phyloP scores from a whole-genome alignment of 352 stramenopile species.

The Globisporangium cystogenes region DNA sequence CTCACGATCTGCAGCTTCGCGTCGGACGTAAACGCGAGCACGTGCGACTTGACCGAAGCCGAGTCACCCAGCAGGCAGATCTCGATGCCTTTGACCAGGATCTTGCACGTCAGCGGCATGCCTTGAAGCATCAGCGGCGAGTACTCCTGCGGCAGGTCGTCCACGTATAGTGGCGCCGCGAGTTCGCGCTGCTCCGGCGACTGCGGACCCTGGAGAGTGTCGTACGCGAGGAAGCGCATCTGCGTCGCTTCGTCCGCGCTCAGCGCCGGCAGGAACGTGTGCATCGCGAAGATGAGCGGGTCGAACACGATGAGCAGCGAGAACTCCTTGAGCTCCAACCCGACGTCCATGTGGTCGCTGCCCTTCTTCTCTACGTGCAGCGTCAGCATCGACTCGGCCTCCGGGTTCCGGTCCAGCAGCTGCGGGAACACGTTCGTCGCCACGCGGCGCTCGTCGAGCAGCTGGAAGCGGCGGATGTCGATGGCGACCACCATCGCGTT shows the following conservation, averaged over 20 bases:
- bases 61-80: slow-evolving; percentile 82
- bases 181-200: slow-evolving; percentile 57
- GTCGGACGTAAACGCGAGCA: slow-evolving; percentile 80
- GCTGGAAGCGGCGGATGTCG: slow-evolving; percentile 52
- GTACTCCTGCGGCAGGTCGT: slow-evolving; percentile 60
- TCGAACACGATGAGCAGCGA: slow-evolving; percentile 75
- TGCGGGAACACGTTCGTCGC: slow-evolving; percentile 70
- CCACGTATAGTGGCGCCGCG: slow-evolving; percentile 33
- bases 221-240: slow-evolving; percentile 63
- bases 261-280: slow-evolving; percentile 58
- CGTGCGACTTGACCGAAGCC: slow-evolving; percentile 57
- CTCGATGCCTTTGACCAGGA: slow-evolving; percentile 54
- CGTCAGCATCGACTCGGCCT: slow-evolving; percentile 45
- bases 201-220: slow-evolving; percentile 29
- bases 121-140: slow-evolving; percentile 61
- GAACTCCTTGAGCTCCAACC: slow-evolving; percentile 47
- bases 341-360: slow-evolving; percentile 51
- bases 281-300: slow-evolving; percentile 45
- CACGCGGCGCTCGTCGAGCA: slow-evolving; percentile 60
- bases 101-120: slow-evolving; percentile 41
- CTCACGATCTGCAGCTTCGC: slow-evolving; percentile 56
- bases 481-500: slow-evolving; percentile 42
- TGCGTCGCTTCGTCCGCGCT: slow-evolving; percentile 65
- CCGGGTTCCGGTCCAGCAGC: slow-evolving; percentile 71
- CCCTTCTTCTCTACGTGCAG: slow-evolving; percentile 42